Conservation (phyloP, 2,329 filamentous ascomycete genomes). For the Fusarium caatingaense region DNA sequence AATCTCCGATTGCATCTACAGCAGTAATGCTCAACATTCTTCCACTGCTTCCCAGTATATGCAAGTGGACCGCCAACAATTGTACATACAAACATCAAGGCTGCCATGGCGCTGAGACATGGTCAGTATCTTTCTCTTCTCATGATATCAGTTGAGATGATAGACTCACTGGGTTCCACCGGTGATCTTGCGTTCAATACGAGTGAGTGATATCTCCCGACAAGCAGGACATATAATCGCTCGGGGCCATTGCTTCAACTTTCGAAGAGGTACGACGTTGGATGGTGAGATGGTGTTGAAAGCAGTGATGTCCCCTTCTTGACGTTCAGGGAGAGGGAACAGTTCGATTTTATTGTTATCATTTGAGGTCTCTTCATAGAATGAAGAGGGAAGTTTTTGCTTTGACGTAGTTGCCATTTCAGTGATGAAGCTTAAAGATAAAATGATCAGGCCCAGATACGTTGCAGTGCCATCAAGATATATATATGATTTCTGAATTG, state of each 20-base stretch:
- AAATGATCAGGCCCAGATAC: fast-evolving
- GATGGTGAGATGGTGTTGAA: slow-evolving; percentile 38
- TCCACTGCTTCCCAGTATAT: slow-evolving; percentile 35
- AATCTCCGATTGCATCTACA: slow-evolving; percentile 41
- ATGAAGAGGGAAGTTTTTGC: not conserved
- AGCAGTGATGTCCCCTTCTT: slow-evolving; percentile 7
- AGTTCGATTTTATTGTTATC: slow-evolving; percentile 28
- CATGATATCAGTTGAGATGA: not conserved
- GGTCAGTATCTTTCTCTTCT: not conserved
- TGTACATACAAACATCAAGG: slow-evolving; percentile 34
- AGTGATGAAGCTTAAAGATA: too few relatives aligned
- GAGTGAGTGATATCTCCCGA: slow-evolving; percentile 36
- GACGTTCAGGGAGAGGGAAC: not conserved
- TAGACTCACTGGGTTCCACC: slow-evolving; percentile 39
- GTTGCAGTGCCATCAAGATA: not conserved
- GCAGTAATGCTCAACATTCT: slow-evolving; percentile 43
- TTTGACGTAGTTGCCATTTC: slow-evolving; percentile 16
- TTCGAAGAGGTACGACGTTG: slow-evolving; percentile 30
- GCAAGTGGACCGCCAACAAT: slow-evolving; percentile 32
- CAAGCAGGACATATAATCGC: slow-evolving; percentile 39
- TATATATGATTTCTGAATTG: slow-evolving; percentile 3
- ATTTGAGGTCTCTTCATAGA: not conserved
- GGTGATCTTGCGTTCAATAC: slow-evolving; percentile 39
- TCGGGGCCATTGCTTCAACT: slow-evolving; percentile 40
- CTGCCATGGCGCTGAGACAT: slow-evolving; percentile 33